Evolutionary conservation across 1,284 basidiomycete species (phyloP).

Genomic region (Ceratobasidium sp.): DNA sequence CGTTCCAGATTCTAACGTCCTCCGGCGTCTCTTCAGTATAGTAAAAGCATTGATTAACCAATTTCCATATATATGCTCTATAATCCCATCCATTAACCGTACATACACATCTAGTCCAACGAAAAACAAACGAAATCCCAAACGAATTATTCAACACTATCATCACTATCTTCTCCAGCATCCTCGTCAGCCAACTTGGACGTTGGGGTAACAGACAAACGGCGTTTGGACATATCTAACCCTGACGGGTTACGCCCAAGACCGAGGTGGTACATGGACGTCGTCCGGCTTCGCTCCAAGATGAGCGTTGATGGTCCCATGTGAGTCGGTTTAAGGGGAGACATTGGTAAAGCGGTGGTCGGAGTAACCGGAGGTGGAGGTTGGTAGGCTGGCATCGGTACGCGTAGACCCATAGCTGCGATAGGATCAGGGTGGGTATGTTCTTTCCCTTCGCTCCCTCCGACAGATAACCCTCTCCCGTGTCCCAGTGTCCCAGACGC

Average conservation of each 20-base stretch:
- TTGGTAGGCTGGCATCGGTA: conserved; percentile 70
- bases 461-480: conserved; percentile 68
- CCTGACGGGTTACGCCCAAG: conserved; percentile 24
- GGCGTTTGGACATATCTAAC: conserved; percentile 20
- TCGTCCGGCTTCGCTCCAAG: conserved; percentile 23
- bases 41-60: neutral
- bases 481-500: conserved; percentile 60
- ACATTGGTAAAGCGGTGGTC: conserved; percentile 1
- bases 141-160: conserved; percentile 31
- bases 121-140: neutral
- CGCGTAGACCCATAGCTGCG: conserved; percentile 66
- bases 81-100: neutral
- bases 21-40: no score
- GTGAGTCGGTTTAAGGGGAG: conserved; percentile 22
- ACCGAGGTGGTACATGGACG: conserved; percentile 34
- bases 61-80: conserved; percentile 10
- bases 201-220: conserved; percentile 14
- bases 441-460: conserved; percentile 64
- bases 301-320: neutral
- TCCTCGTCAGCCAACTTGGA: conserved; percentile 12
- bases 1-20: no score
- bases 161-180: conserved; percentile 19
- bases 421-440: conserved; percentile 68
- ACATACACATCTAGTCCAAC: conserved; percentile 20
- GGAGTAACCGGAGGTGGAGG: conserved; percentile 42